Conservation (phyloP, 169 alveolate genomes). For the Amoebophrya sp. region DNA sequence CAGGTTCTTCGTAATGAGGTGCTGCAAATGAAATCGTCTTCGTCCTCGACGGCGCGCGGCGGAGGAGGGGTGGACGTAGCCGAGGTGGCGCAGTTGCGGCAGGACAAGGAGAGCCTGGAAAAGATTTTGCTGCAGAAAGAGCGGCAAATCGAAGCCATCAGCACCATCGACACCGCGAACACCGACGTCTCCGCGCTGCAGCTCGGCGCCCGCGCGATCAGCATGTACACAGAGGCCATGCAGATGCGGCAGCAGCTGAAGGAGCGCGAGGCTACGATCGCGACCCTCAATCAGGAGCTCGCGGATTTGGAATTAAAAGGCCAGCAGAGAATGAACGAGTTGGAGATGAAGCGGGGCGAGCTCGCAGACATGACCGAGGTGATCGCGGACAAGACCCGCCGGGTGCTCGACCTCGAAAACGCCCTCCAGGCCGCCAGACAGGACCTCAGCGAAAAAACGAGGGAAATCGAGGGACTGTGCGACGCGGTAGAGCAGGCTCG, state of each 20-base stretch:
- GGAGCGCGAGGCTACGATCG: background rate
- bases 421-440: background rate
- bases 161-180: background rate
- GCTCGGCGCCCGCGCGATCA: background rate
- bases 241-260: background rate
- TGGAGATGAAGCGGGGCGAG: background rate
- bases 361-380: background rate
- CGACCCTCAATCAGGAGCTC: background rate
- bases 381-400: background rate
- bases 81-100: background rate
- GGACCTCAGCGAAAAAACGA: background rate
- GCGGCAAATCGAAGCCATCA: background rate
- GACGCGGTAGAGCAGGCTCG: background rate
- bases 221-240: background rate
- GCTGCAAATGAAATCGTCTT: background rate
- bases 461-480: background rate
- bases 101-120: background rate
- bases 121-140: background rate
- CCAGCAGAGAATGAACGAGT: background rate
- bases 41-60: too few species aligned
- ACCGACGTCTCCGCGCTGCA: background rate
- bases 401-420: background rate
- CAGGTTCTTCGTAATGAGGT: background rate
- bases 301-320: background rate
- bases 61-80: background rate